Base-by-base conservation (phyloP, 1,284 basidiomycete genomes). In the Leccinum griseonigrum region DNA sequence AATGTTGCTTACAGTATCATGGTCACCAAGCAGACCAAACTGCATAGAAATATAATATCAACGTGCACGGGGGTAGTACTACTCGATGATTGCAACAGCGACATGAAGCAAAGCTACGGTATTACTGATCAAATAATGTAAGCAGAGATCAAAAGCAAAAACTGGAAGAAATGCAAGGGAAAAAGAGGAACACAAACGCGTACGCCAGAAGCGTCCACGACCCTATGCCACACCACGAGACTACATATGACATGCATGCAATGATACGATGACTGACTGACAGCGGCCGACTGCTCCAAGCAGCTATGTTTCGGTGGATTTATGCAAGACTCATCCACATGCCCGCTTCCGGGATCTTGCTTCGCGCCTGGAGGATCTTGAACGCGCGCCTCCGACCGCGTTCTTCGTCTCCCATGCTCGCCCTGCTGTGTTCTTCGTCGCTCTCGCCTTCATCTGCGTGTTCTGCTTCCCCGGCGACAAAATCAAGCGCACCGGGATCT, bases 271-370 rank as follows among this genome's bases (percentile, higher is more conserved):
- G 29, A 13, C 52, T 11, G n/a, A 9, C 16, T 16, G 16, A 52
- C 51, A 50, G 46, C 16, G 11, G 9, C 29, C 11, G 29, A 10
- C 7, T 18, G 29, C 14, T 53, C 16, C 8, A 14, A 50, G 26
- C 48, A 50, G 13, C 22, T 13, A 14, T 26, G 48, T 26, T 52
- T 28, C 51, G 51, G 6, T 26, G 34, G 31, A 56, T 53, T 73
- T 56, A 80, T 54, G 85, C 87, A 68, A 91, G 76, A 78, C 89
- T 92, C 69, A 88, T 81, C 89, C 89, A 92, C 87, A 92, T 90
- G 29, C 86, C 85, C 50, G 81, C 84, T 64, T 81, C 83, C 11
- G 87, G 87, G 32, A 89, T 62, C 69, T 81, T 77, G 64, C 81
- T 85, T 54, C 85, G 78, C 18, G 83, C 83, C 71, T 89, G 80